These are phyloP conservation scores for Scortechinia acanthostroma DNA, from an alignment of 2,329 filamentous ascomycete genomes.

Conservation along the genomic window DNA sequence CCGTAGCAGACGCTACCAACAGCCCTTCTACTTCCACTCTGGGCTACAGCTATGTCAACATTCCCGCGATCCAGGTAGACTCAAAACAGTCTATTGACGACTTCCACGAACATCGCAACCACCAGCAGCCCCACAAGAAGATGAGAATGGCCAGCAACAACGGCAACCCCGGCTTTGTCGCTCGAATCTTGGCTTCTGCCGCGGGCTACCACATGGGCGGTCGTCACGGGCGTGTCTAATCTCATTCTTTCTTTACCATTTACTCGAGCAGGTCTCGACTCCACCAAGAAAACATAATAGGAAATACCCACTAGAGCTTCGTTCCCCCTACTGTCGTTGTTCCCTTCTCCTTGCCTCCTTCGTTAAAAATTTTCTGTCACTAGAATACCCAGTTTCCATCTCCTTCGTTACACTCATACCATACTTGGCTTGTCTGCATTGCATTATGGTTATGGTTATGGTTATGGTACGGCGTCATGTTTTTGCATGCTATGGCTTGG, in stretches of 20 bases:
- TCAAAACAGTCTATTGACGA: not conserved
- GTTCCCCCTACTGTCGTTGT: not conserved
- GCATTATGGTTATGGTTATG: not conserved
- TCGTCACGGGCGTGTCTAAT: not conserved
- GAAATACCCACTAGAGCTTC: too few species aligned
- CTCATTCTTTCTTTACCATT: not conserved
- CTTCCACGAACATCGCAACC: too few species aligned
- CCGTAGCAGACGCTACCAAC: conserved; percentile 18
- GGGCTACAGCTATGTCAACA: conserved; percentile 9
- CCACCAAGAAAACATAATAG: too few species aligned
- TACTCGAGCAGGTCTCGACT: not conserved
- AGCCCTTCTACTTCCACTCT: conserved; percentile 20
- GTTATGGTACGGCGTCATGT: not conserved
- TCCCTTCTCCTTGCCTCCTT: not conserved
- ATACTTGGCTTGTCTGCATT: not conserved
- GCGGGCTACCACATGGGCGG: not conserved
- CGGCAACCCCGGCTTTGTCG: not conserved
- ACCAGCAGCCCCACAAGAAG: not conserved
- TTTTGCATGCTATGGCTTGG: not conserved
- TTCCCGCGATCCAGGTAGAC: not conserved
- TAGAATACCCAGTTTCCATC: not conserved
- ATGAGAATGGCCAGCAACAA: not conserved
- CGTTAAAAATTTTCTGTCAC: not conserved
- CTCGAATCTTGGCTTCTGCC: not conserved
- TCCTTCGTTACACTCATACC: not conserved